Conservation (phyloP, 179 eudicot genomes). For the Drosera spatulata region DNA sequence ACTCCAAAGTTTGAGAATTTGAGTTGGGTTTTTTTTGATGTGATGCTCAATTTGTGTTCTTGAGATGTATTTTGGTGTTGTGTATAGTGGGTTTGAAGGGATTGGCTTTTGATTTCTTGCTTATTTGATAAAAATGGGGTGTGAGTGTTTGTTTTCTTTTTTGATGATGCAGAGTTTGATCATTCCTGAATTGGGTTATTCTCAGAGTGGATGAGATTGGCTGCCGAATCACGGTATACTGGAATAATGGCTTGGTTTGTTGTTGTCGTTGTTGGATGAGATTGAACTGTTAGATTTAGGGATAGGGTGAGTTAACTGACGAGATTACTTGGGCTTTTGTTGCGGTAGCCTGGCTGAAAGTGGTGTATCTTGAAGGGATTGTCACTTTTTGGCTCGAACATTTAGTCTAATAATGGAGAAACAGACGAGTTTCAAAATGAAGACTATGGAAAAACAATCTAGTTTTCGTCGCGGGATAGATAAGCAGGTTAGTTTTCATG, state of each 20-base stretch:
- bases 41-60: not conserved
- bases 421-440: constrained; percentile 14
- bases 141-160: not conserved
- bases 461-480: constrained; percentile 22
- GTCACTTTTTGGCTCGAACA: not conserved
- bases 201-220: not conserved
- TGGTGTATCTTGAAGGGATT: constrained; percentile 10
- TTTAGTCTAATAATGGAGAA: constrained; percentile 13
- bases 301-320: not conserved
- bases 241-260: too few species aligned
- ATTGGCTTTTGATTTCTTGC: not conserved
- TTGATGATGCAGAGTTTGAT: not conserved
- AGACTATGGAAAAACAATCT: constrained; percentile 17
- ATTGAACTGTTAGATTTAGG: constrained; percentile 5
- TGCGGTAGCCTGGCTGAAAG: constrained; percentile 2
- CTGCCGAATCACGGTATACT: too few species aligned
- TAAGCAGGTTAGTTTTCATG: constrained; percentile 27
- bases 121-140: not conserved
- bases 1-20: not conserved
- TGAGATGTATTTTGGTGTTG: too few species aligned
- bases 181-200: constrained; percentile 15
- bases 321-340: too few species aligned
- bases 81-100: not conserved
- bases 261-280: not conserved
- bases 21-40: not conserved